Evolutionary conservation across 345 rosid genomes (phyloP).

Genomic region (thale cress (Arabidopsis thaliana)): DNA sequence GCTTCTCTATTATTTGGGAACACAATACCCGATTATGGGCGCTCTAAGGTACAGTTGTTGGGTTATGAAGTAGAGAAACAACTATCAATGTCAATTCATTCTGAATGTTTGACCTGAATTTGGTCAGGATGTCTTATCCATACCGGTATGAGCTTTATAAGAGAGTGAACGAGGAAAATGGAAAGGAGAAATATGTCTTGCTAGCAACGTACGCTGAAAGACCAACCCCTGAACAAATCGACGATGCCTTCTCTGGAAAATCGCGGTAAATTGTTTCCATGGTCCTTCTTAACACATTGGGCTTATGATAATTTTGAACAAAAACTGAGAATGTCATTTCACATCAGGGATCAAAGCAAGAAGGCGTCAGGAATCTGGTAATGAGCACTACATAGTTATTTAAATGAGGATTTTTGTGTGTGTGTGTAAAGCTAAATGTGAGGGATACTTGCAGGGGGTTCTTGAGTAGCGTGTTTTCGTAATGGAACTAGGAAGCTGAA

Average conservation of each 20-base stretch:
- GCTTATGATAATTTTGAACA: conserved; percentile 7
- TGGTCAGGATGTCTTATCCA: conserved; percentile 73
- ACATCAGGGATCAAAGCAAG: conserved; percentile 59
- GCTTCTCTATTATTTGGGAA: conserved; percentile 91
- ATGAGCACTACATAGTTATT: conserved; percentile 9
- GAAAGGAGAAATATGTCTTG: conserved; percentile 67
- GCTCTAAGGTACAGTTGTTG: conserved; percentile 70
- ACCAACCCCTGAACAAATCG: conserved; percentile 72
- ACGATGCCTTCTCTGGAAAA: conserved; percentile 73
- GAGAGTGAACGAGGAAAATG: conserved; percentile 61
- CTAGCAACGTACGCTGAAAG: conserved; percentile 60
- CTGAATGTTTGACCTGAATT: background rate
- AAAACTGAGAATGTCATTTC: background rate
- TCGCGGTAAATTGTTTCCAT: conserved; percentile 51
- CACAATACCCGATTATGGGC: conserved; percentile 97
- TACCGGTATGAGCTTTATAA: conserved; percentile 71
- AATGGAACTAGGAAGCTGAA: conserved; percentile 24
- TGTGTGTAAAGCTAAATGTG: conserved; percentile 2
- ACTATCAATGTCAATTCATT: background rate
- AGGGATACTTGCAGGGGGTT: conserved; percentile 58
- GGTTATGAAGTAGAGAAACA: background rate
- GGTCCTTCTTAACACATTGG: background rate
- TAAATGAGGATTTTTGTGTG: background rate
- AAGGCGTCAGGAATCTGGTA: conserved; percentile 76
- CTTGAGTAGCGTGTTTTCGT: conserved; percentile 58